Conservation (phyloP, 768 basidiomycete genomes). For the Scleroderma citrinum region DNA sequence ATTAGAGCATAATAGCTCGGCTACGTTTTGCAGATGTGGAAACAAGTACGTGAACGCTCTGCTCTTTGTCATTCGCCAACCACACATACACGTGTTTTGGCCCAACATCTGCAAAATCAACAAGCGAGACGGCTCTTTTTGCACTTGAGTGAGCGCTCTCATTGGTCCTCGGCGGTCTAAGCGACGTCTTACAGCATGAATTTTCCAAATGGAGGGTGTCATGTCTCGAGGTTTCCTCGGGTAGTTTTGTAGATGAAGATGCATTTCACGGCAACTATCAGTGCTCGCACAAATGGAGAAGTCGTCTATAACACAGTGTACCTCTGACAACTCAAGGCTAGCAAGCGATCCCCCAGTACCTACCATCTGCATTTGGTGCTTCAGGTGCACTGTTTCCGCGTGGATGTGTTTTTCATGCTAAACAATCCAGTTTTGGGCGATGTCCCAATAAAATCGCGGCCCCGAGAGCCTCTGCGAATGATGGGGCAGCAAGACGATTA, state of each 20-base stretch:
- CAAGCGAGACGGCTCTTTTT: too few species aligned
- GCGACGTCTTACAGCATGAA: too few species aligned
- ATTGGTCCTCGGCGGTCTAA: too few species aligned
- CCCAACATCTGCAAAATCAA: conserved; percentile 51
- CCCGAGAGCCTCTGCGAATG: conserved; percentile 62
- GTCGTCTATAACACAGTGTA: conserved; percentile 70
- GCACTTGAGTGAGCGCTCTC: too few species aligned
- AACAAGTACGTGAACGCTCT: conserved; percentile 55
- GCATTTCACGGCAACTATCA: conserved; percentile 50
- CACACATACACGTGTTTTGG: conserved; percentile 41
- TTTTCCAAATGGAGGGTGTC: too few species aligned
- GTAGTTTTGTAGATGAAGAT: too few species aligned
- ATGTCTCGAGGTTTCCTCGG: too few species aligned
- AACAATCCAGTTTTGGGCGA: conserved; percentile 29
- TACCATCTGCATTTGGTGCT: conserved; percentile 29
- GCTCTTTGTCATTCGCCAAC: not conserved
- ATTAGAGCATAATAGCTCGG: too few species aligned
- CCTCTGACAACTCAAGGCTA: conserved; percentile 74
- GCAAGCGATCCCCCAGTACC: conserved; percentile 46
- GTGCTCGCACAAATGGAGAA: conserved; percentile 42
- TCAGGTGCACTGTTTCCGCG: conserved; percentile 23
- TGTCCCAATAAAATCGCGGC: conserved; percentile 59
- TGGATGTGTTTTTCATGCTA: not conserved
- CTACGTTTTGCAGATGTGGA: too few species aligned
- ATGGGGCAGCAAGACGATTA: conserved; percentile 57